Evolutionary conservation across 78 protist genomes (phyloP).

Genomic region (Mastigamoeba balamuthi): DNA sequence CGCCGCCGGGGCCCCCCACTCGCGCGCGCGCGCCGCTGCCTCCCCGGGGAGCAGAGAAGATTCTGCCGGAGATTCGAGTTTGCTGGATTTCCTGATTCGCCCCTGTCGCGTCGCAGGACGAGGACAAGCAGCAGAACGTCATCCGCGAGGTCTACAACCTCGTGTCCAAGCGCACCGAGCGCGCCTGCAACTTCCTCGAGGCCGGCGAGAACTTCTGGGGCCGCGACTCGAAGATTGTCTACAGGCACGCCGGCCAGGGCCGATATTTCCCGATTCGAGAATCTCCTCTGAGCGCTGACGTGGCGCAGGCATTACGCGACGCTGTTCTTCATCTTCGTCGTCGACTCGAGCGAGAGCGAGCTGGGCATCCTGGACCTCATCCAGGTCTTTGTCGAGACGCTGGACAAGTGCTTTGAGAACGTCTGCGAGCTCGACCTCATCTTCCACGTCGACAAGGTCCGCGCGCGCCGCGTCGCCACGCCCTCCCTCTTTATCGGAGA

Average conservation of each 20-base stretch:
- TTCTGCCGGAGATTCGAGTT: not conserved
- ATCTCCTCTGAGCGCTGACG: not conserved
- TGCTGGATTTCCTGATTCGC: too few relatives aligned
- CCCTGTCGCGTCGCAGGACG: constrained; percentile 3
- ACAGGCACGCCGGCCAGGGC: constrained; percentile 15
- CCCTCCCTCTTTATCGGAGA: not conserved
- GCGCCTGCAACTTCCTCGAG: constrained; percentile 82
- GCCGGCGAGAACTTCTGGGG: constrained; percentile 16
- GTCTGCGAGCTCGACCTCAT: constrained; percentile 94
- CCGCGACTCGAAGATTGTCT: constrained; percentile 69
- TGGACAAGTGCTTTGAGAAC: constrained; percentile 88
- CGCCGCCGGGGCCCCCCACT: too few relatives aligned
- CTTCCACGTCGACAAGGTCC: constrained; percentile 84
- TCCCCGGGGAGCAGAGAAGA: too few relatives aligned
- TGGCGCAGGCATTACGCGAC: constrained; percentile 79
- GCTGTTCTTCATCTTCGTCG: constrained; percentile 79
- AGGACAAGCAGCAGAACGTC: constrained; percentile 65
- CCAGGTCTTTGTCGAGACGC: constrained; percentile 90
- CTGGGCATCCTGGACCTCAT: constrained; percentile 83
- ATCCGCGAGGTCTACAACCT: constrained; percentile 54
- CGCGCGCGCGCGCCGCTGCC: too few relatives aligned
- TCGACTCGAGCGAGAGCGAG: constrained; percentile 78
- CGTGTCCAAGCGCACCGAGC: constrained; percentile 70
- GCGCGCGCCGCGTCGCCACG: not conserved
- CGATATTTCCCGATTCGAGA: not conserved